Conservation (phyloP, 1,284 basidiomycete species). For the Trichosporon asahii region DNA sequence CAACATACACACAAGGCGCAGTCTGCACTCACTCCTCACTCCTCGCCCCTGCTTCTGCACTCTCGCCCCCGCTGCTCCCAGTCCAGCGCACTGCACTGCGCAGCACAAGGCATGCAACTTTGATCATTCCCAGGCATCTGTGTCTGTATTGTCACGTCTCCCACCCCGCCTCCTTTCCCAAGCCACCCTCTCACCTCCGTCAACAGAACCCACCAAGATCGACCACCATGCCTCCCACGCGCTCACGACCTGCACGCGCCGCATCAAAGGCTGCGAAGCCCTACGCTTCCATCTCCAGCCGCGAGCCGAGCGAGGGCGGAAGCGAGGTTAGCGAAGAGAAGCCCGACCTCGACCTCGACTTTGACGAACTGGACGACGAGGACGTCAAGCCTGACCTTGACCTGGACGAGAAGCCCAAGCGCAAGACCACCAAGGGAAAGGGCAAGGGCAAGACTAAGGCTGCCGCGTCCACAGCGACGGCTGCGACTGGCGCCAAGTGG, state of each 20-base stretch:
- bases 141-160: neutral
- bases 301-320: neutral
- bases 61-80: neutral
- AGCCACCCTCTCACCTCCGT: neutral
- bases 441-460: neutral
- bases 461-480: no score
- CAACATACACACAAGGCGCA: neutral
- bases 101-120: neutral
- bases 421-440: neutral
- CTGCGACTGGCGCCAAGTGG: conserved; percentile 15
- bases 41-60: no score
- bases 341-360: neutral
- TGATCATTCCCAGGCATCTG: neutral
- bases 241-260: neutral
- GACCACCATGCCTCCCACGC: neutral
- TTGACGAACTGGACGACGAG: neutral
- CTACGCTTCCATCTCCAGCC: neutral
- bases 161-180: neutral
- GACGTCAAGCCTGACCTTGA: neutral
- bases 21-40: neutral
- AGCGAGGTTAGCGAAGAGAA: neutral
- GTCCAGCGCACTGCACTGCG: neutral
- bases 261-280: neutral
- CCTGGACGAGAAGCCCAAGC: neutral
- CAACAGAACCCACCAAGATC: neutral